These are phyloP conservation scores for Rhinocladiella similis DNA, from an alignment of 2,329 filamentous ascomycete genomes.

Conservation along the genomic window DNA sequence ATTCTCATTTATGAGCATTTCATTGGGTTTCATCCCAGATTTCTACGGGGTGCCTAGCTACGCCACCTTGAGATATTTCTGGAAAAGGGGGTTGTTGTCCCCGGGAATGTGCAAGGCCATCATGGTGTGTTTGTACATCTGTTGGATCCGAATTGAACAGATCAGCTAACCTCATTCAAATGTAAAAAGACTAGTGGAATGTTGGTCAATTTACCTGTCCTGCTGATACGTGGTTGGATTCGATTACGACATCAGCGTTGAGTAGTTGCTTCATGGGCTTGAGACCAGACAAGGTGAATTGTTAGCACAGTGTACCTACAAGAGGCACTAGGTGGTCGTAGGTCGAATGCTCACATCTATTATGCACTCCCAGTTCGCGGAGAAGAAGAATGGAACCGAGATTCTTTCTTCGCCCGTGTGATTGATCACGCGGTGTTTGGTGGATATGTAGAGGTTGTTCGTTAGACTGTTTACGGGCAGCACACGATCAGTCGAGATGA, in stretches of 20 bases:
- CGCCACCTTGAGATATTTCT: conserved; percentile 3
- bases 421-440: conserved; percentile 43
- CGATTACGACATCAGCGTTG: neutral
- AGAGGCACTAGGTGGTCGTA: neutral
- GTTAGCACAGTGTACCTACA: neutral
- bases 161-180: neutral
- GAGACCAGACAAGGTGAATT: neutral
- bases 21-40: neutral
- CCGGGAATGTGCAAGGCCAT: conserved; percentile 2
- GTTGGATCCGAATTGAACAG: no score
- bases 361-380: conserved; percentile 9
- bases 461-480: conserved; percentile 27
- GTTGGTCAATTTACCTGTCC: conserved; percentile 1
- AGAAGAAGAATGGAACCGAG: conserved; percentile 42
- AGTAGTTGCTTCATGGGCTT: neutral
- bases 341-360: conserved; percentile 4
- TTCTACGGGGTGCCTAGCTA: neutral
- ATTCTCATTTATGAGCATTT: neutral
- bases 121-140: conserved; percentile 10
- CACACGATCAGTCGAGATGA: neutral
- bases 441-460: conserved; percentile 43
- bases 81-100: neutral
- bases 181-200: neutral
- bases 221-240: neutral
- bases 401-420: conserved; percentile 37